phyloP scores from a whole-genome alignment of 495 filamentous ascomycete genomes.

The Penicillium paradoxum region DNA sequence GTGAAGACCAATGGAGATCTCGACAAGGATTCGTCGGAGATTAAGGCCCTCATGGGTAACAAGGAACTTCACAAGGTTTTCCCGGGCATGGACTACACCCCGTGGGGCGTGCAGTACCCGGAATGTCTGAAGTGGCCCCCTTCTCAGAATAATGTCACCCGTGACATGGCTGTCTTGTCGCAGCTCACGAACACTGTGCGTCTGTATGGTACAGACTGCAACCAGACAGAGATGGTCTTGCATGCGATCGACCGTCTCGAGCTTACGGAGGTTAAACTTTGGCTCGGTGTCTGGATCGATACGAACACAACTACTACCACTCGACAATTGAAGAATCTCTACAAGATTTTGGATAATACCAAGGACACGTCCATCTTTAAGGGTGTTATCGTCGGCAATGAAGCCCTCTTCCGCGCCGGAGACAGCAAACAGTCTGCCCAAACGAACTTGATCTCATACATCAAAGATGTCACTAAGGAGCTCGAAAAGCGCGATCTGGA shows the following conservation, averaged over 20 bases:
- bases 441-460: constrained; percentile 56
- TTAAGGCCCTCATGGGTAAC: constrained; percentile 78
- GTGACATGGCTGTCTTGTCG: constrained; percentile 84
- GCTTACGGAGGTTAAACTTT: constrained; percentile 78
- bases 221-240: constrained; percentile 93
- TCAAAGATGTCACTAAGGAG: constrained; percentile 64
- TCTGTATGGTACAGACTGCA: constrained; percentile 95
- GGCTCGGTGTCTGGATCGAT: constrained; percentile 94
- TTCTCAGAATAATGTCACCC: constrained; percentile 89
- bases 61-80: constrained; percentile 83
- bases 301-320: constrained; percentile 76
- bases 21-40: constrained; percentile 67
- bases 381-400: constrained; percentile 89
- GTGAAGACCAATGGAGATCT: constrained; percentile 60
- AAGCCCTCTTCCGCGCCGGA: constrained; percentile 75
- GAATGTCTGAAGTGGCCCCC: constrained; percentile 74
- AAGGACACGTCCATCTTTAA: constrained; percentile 62
- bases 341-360: constrained; percentile 67
- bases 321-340: constrained; percentile 77
- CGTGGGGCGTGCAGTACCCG: constrained; percentile 85
- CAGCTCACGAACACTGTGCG: constrained; percentile 87
- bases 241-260: constrained; percentile 71
- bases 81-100: constrained; percentile 95
- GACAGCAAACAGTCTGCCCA: constrained; percentile 53
- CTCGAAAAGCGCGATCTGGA: constrained; percentile 60